Conservation (phyloP, 225 moss, liverwort and hornwort species). For the Sphagnum contortum region DNA sequence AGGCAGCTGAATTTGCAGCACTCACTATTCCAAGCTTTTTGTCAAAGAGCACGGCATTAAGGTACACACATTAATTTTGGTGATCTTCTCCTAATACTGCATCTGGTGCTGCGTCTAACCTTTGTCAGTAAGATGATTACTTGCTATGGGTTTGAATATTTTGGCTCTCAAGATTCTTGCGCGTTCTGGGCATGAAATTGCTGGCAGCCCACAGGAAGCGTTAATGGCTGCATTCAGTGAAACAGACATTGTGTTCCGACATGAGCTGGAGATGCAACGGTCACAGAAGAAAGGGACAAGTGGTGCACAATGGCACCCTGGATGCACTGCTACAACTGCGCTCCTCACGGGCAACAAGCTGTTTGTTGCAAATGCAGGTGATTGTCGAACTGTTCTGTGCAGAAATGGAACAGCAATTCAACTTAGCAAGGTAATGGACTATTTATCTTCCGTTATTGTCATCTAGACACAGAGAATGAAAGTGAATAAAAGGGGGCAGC, state of each 20-base stretch:
- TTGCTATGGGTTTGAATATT: too few species aligned
- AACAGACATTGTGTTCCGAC: conserved; percentile 48
- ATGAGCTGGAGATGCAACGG: conserved; percentile 37
- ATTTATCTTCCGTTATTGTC: too few species aligned
- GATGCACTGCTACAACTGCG: conserved; percentile 48
- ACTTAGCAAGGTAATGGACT: conserved; percentile 38
- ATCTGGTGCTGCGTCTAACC: too few species aligned
- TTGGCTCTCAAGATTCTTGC: too few species aligned
- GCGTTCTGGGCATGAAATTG: background rate
- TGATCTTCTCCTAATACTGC: too few species aligned
- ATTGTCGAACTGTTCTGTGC: conserved; percentile 55
- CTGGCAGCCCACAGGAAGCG: conserved; percentile 39
- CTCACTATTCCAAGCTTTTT: conserved; percentile 45
- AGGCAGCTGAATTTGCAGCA: conserved; percentile 63
- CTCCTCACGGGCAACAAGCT: conserved; percentile 39
- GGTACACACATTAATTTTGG: conserved; percentile 8
- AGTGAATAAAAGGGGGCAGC: too few species aligned
- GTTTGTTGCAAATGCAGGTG: conserved; percentile 65
- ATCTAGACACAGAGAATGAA: too few species aligned
- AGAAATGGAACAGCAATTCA: conserved; percentile 43
- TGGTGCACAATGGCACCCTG: conserved; percentile 57
- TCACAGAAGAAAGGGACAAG: conserved; percentile 31
- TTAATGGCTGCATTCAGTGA: conserved; percentile 35
- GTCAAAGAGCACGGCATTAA: conserved; percentile 28
- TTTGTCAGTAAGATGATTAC: too few species aligned